Conservation (phyloP, 176 grass and related monocot genomes). For the Thinopyrum elongatum region DNA sequence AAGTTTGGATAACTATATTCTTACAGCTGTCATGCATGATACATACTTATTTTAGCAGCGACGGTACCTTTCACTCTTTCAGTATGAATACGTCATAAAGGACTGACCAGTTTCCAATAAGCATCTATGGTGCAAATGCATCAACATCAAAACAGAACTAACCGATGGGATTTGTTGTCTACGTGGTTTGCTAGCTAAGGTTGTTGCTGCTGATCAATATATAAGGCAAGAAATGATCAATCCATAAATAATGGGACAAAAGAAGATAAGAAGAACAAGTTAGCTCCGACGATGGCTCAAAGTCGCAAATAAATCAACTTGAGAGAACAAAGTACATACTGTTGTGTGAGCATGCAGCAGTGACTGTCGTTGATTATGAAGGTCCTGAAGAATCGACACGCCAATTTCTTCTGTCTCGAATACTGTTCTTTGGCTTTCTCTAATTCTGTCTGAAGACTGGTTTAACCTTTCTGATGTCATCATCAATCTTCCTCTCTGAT, state of each 20-base stretch:
- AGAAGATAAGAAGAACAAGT: not conserved
- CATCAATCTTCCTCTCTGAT: constrained; percentile 83
- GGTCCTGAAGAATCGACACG: constrained; percentile 78
- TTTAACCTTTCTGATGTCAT: constrained; percentile 85
- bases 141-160: not conserved
- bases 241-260: not conserved
- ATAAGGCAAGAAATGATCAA: constrained; percentile 4
- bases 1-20: not conserved
- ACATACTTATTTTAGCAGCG: not conserved
- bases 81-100: not conserved
- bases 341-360: constrained; percentile 80
- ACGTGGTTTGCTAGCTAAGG: not conserved
- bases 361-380: constrained; percentile 80
- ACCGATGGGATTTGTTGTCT: not conserved
- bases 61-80: not conserved
- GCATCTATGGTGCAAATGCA: not conserved
- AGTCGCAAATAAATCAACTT: not conserved
- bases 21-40: not conserved
- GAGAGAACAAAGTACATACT: constrained; percentile 46
- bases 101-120: not conserved
- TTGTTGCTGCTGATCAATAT: not conserved
- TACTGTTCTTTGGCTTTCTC: constrained; percentile 69
- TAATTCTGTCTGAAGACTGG: constrained; percentile 75
- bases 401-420: constrained; percentile 85
- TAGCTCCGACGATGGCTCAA: not conserved